A percentile compares a stretch with the other conserved stretches of the same genome.
phyloP scores from a whole-genome alignment of 1,284 basidiomycete species.

The Mycosarcoma mackinlayi region DNA sequence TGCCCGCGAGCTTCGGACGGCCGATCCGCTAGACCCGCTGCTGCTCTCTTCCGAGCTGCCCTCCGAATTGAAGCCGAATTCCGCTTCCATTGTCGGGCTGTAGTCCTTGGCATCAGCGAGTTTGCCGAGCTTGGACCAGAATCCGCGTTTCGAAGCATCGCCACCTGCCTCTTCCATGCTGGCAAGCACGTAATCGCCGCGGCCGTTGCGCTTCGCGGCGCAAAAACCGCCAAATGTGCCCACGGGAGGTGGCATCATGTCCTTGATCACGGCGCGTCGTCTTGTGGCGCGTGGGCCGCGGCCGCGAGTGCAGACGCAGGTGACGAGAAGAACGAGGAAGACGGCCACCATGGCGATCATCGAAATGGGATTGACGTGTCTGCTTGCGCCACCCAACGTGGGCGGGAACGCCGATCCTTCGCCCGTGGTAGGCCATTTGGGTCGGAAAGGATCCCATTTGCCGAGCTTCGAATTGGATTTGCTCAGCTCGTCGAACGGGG shows the following conservation, averaged over 20 bases:
- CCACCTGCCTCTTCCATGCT: slow-evolving; percentile 60
- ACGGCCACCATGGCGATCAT: slow-evolving; percentile 35
- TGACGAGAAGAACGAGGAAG: slow-evolving; percentile 45
- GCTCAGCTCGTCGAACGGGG: slow-evolving; percentile 42
- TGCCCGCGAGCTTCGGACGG: slow-evolving; percentile 12
- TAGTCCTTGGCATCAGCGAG: slow-evolving; percentile 34
- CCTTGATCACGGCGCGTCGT: slow-evolving; percentile 45
- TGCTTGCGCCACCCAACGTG: slow-evolving; percentile 23
- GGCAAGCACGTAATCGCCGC: slow-evolving; percentile 61
- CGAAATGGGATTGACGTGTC: slow-evolving; percentile 34
- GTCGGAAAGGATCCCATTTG: slow-evolving; percentile 44
- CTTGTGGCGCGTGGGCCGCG: slow-evolving; percentile 42
- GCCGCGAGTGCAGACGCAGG: slow-evolving; percentile 52
- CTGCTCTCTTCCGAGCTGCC: slow-evolving; percentile 53
- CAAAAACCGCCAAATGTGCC: slow-evolving; percentile 47
- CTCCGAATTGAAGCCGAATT: slow-evolving; percentile 48
- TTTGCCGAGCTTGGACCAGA: slow-evolving; percentile 46
- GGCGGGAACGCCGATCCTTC: slow-evolving; percentile 48
- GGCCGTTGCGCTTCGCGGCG: slow-evolving; percentile 30
- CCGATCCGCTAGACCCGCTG: slow-evolving; percentile 25
- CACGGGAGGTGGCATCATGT: slow-evolving; percentile 54
- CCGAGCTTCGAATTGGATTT: slow-evolving; percentile 40
- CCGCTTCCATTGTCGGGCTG: slow-evolving; percentile 48
- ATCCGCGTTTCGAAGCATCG: slow-evolving; percentile 28
- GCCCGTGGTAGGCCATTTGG: slow-evolving; percentile 44